A percentile compares a stretch with the other conserved stretches of the same genome.
Conservation (phyloP, 2,329 filamentous ascomycete genomes). For the Pestalotiopsis sp. region DNA sequence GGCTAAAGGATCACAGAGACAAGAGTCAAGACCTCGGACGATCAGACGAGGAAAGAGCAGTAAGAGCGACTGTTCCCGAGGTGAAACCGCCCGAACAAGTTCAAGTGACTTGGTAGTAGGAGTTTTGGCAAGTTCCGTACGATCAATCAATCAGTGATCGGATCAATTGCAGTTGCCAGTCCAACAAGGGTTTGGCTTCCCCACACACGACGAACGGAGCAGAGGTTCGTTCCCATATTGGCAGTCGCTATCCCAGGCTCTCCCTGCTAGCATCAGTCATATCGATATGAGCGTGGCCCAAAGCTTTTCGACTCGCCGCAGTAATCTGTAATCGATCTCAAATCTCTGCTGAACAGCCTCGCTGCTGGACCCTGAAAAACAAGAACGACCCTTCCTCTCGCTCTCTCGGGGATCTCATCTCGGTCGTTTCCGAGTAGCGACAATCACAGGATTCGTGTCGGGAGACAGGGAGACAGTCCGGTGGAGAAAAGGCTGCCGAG, state of each 20-base stretch:
- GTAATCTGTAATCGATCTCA: background rate
- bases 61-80: background rate
- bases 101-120: background rate
- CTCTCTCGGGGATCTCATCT: background rate
- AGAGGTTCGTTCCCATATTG: background rate
- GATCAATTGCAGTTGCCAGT: background rate
- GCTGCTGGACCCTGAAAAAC: background rate
- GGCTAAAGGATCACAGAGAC: background rate
- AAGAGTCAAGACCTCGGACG: background rate
- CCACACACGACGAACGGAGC: background rate
- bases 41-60: background rate
- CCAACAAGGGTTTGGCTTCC: background rate
- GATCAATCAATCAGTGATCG: background rate
- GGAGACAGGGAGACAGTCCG: background rate
- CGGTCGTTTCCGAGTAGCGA: conserved; percentile 1
- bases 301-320: background rate
- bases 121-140: background rate
- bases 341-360: background rate
- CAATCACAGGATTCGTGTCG: background rate
- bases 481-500: background rate
- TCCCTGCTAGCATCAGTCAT: background rate
- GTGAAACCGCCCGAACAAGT: background rate
- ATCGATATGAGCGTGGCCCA: background rate
- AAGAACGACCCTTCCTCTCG: background rate
- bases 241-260: background rate